These are phyloP conservation scores for Botrytis elliptica DNA, from an alignment of 2,329 filamentous ascomycete genomes.

Conservation along the genomic window DNA sequence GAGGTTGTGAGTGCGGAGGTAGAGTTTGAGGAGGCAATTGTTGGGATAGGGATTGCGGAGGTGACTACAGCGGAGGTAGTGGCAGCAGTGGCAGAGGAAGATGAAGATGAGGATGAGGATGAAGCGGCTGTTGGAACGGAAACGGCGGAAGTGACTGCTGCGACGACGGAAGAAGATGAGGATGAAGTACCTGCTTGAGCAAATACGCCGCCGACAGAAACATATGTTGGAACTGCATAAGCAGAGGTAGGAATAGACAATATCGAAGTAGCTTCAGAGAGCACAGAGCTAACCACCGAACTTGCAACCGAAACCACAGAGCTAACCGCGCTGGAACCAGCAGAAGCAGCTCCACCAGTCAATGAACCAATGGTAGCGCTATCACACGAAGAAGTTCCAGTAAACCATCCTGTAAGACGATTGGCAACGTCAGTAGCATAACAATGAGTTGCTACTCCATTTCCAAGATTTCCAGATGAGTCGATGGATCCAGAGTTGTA, in stretches of 20 bases:
- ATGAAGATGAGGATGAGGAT: not conserved
- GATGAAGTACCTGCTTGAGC: not conserved
- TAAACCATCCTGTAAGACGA: conserved; percentile 27
- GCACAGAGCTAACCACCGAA: not conserved
- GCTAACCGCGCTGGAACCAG: not conserved
- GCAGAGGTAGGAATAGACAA: not conserved
- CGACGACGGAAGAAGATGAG: not conserved
- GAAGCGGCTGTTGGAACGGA: not conserved
- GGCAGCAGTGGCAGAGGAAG: not conserved
- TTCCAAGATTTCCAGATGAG: conserved; percentile 38
- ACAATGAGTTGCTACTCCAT: conserved; percentile 30
- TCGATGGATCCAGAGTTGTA: conserved; percentile 45
- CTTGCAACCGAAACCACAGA: not conserved
- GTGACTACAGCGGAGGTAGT: not conserved
- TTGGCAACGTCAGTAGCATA: conserved; percentile 34
- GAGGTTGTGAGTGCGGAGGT: not conserved
- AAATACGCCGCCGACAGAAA: conserved; percentile 2
- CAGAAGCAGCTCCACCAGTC: conserved; percentile 2
- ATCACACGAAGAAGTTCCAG: conserved; percentile 24
- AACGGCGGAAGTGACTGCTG: not conserved
- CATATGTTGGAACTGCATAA: not conserved
- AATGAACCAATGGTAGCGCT: conserved; percentile 23
- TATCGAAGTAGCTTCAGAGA: not conserved
- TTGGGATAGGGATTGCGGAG: not conserved
- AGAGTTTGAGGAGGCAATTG: not conserved